phyloP scores from a whole-genome alignment of 2,329 filamentous ascomycete species.

The Cercospora zeina region DNA sequence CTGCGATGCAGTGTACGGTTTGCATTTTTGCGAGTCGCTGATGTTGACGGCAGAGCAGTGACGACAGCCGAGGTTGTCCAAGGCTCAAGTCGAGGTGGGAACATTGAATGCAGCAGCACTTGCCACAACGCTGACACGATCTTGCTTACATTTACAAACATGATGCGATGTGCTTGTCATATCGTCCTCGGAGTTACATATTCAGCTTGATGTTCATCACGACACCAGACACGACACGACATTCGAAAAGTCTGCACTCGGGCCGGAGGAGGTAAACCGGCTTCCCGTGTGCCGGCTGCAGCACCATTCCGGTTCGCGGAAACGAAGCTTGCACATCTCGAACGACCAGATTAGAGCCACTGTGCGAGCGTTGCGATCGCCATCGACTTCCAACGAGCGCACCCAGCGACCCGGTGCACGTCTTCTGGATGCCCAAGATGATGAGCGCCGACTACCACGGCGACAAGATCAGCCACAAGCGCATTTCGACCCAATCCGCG shows the following conservation, averaged over 20 bases:
- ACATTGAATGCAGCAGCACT: neutral
- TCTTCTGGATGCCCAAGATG: conserved; percentile 1
- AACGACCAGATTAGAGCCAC: neutral
- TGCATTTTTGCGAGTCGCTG: neutral
- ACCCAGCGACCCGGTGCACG: conserved; percentile 2
- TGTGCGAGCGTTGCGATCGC: conserved; percentile 5
- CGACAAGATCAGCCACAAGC: conserved; percentile 4
- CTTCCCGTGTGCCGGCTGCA: conserved; percentile 4
- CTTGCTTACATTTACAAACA: neutral
- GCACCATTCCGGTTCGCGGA: neutral
- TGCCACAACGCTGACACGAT: neutral
- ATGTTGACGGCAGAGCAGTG: conserved; percentile 1
- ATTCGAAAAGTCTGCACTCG: conserved; percentile 16
- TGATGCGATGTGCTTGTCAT: neutral
- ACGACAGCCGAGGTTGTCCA: conserved; percentile 15
- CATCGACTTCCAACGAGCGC: conserved; percentile 3
- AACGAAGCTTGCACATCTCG: conserved; percentile 3
- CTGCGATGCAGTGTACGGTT: neutral
- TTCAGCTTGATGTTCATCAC: conserved; percentile 4
- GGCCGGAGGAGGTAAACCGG: conserved; percentile 15
- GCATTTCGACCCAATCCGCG: neutral
- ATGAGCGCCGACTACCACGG: neutral
- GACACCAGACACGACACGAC: neutral
- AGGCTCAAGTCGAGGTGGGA: too few species aligned
- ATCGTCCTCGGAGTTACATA: neutral